These are phyloP conservation scores for Brassica rapa DNA, from an alignment of 345 rosid genomes.

Conservation along the genomic window DNA sequence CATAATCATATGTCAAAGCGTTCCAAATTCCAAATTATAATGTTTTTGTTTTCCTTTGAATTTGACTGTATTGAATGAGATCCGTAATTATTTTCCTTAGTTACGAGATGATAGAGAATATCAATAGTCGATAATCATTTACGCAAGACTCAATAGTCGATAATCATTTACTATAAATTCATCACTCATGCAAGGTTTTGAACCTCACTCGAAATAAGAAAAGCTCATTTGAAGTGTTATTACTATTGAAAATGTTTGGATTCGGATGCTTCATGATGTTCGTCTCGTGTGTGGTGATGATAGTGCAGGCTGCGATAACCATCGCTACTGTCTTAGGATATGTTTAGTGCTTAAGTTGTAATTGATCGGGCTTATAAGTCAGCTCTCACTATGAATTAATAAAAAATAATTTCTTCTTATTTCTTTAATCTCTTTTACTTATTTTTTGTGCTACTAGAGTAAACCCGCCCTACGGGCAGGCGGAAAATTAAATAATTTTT, in stretches of 20 bases:
- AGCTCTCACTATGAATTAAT: neutral
- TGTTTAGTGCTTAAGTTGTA: neutral
- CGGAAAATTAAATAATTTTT: no score
- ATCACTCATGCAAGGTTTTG: neutral
- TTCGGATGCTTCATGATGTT: neutral
- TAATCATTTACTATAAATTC: neutral
- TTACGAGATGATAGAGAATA: slow-evolving; percentile 10
- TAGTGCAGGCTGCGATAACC: neutral
- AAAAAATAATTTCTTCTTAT: neutral
- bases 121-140: slow-evolving; percentile 7
- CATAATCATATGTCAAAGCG: neutral
- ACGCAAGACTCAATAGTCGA: slow-evolving; percentile 5
- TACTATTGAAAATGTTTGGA: neutral
- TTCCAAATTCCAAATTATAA: neutral
- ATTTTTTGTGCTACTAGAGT: neutral
- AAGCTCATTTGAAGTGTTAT: neutral
- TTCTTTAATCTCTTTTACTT: neutral
- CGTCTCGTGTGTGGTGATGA: neutral
- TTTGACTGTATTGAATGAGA: neutral
- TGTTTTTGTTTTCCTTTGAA: neutral
- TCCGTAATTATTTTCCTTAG: slow-evolving; percentile 3
- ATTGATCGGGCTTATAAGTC: neutral
- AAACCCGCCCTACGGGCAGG: no score
- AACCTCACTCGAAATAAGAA: neutral
- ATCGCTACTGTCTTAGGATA: neutral